A percentile compares a stretch with the other conserved stretches of the same genome.
Conservation (phyloP, 2,329 filamentous ascomycete genomes). For the Penicillium decumbens region DNA sequence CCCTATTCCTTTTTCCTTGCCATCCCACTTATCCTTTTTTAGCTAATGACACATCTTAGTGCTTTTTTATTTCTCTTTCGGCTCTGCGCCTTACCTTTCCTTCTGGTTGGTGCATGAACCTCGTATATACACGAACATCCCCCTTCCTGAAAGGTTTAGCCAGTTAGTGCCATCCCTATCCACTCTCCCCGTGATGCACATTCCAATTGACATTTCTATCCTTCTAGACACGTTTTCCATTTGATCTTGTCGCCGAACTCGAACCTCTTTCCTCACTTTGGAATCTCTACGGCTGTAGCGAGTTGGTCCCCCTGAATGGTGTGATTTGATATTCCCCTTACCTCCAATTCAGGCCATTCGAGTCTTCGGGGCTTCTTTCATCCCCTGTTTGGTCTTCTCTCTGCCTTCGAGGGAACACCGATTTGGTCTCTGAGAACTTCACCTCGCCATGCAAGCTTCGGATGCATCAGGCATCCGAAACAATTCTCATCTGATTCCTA, state of each 20-base stretch:
- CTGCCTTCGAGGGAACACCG: neutral
- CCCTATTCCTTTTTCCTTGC: slow-evolving; percentile 14
- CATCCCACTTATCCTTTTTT: slow-evolving; percentile 20
- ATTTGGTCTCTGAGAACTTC: slow-evolving; percentile 5
- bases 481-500: slow-evolving; percentile 58
- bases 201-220: slow-evolving; percentile 30
- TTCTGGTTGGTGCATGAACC: slow-evolving; percentile 5
- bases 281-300: neutral
- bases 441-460: slow-evolving; percentile 81
- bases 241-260: slow-evolving; percentile 15
- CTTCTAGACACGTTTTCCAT: slow-evolving; percentile 31
- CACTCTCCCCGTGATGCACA: slow-evolving; percentile 20
- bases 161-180: slow-evolving; percentile 8
- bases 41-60: slow-evolving; percentile 22
- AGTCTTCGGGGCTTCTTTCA: slow-evolving; percentile 56
- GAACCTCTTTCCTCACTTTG: slow-evolving; percentile 5
- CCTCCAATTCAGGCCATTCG: slow-evolving; percentile 30
- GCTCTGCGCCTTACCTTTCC: slow-evolving; percentile 11
- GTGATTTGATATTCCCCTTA: slow-evolving; percentile 13
- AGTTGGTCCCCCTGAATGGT: slow-evolving; percentile 21
- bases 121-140: slow-evolving; percentile 20
- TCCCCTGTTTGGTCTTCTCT: slow-evolving; percentile 9
- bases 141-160: slow-evolving; percentile 8
- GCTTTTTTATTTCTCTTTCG: slow-evolving; percentile 16
- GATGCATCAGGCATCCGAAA: slow-evolving; percentile 61